Conservation (phyloP, 805 yeast genomes). For the Sungouiozyma intestinalis region DNA sequence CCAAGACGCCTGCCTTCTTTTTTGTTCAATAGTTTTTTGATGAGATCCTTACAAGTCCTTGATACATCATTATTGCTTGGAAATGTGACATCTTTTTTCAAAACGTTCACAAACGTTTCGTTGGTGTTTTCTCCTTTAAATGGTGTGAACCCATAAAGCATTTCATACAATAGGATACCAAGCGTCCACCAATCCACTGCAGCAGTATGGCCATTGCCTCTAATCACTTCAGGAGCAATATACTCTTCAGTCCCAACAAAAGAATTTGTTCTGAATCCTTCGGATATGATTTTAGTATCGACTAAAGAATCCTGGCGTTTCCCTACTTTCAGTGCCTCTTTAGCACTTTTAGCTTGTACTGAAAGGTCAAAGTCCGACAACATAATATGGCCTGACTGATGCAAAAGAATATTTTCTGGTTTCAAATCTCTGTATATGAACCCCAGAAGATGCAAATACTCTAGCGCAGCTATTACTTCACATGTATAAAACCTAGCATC, state of each 20-base stretch:
- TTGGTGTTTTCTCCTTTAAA: slow-evolving; percentile 87
- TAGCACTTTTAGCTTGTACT: slow-evolving; percentile 70
- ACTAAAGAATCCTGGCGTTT: slow-evolving; percentile 23
- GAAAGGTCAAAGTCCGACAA: slow-evolving; percentile 91
- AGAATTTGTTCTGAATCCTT: slow-evolving; percentile 93
- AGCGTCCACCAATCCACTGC: slow-evolving; percentile 99
- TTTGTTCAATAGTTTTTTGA: slow-evolving; percentile 72
- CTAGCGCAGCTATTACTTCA: slow-evolving; percentile 94
- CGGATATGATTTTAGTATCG: slow-evolving; percentile 91
- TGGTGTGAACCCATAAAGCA: slow-evolving; percentile 93
- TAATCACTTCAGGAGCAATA: slow-evolving; percentile 95
- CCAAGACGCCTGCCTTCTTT: slow-evolving; percentile 87
- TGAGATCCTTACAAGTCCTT: slow-evolving; percentile 65
- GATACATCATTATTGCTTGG: slow-evolving; percentile 58
- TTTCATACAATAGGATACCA: slow-evolving; percentile 89
- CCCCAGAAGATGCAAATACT: slow-evolving; percentile 92
- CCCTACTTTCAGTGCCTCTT: slow-evolving; percentile 2
- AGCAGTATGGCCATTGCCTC: slow-evolving; percentile 94
- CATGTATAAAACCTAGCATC: slow-evolving; percentile 94
- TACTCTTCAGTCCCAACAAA: slow-evolving; percentile 99
- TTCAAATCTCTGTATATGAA: slow-evolving; percentile 92
- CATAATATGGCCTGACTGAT: slow-evolving; percentile 98
- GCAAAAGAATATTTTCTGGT: slow-evolving; percentile 90
- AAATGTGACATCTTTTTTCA: slow-evolving; percentile 75
- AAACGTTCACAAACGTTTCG: slow-evolving; percentile 77